Conservation (phyloP, 148 eudicot species). For the Fagopyrum esculentum region DNA sequence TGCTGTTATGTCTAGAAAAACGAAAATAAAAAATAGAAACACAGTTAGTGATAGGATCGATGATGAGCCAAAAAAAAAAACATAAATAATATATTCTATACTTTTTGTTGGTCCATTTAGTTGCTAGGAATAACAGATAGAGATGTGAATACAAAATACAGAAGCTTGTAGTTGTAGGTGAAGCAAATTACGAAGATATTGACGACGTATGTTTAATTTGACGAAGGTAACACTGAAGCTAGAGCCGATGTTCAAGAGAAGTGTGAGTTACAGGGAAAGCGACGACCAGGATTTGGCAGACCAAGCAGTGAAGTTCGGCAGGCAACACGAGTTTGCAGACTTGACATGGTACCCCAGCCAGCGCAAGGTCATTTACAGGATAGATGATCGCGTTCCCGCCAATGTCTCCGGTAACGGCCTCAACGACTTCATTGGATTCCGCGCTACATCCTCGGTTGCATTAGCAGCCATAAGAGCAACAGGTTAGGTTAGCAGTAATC, state of each 20-base stretch:
- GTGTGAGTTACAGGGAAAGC: constrained; percentile 25
- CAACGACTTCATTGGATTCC: constrained; percentile 41
- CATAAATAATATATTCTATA: too few relatives aligned
- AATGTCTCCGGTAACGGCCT: constrained; percentile 39
- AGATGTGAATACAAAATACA: too few relatives aligned
- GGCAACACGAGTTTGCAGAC: constrained; percentile 62
- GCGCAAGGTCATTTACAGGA: constrained; percentile 35
- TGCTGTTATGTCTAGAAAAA: too few relatives aligned
- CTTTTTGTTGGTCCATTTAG: too few relatives aligned
- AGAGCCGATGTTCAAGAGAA: constrained; percentile 59
- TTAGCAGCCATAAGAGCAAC: constrained; percentile 29
- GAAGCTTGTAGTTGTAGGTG: too few relatives aligned
- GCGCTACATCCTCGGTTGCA: constrained; percentile 28
- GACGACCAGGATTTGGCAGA: constrained; percentile 45
- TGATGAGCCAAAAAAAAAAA: too few relatives aligned
- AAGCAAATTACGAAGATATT: too few relatives aligned
- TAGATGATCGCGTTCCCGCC: constrained; percentile 50
- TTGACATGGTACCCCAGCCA: constrained; percentile 65
- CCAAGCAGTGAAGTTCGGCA: constrained; percentile 37
- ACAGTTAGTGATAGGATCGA: too few relatives aligned
- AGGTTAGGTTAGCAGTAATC: constrained; percentile 21
- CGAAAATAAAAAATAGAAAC: too few relatives aligned
- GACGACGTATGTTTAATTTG: too few relatives aligned
- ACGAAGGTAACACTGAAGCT: constrained; percentile 53
- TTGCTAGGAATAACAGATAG: too few relatives aligned